A percentile compares a stretch with the other conserved stretches of the same genome.
Conservation (phyloP, 2,329 filamentous ascomycete genomes). For the Colletotrichum agaves region DNA sequence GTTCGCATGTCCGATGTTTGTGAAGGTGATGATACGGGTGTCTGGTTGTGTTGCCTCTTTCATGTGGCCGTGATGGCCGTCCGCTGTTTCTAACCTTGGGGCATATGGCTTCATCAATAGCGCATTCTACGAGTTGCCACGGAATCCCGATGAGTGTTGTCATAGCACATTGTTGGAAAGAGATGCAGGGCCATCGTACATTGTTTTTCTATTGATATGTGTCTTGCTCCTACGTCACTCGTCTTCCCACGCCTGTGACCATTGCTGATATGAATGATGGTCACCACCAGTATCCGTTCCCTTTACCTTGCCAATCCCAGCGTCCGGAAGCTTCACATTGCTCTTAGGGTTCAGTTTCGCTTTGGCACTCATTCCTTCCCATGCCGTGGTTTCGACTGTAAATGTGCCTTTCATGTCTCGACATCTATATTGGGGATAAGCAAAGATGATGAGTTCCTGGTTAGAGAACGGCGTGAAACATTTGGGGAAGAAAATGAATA, state of each 20-base stretch:
- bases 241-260: constrained; percentile 26
- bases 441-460: background rate
- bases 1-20: background rate
- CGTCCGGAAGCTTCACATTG: background rate
- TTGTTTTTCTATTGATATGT: too few species aligned
- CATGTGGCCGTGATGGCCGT: background rate
- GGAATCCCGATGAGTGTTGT: too few species aligned
- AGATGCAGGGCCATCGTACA: too few species aligned
- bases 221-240: background rate
- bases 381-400: constrained; percentile 71
- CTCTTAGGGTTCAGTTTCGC: background rate
- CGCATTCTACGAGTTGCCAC: too few species aligned
- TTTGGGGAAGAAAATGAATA: too few species aligned
- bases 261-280: constrained; percentile 19
- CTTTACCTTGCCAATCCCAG: background rate
- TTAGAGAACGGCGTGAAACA: background rate
- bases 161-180: too few species aligned
- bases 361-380: constrained; percentile 56
- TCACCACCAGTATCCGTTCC: background rate
- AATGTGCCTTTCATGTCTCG: constrained; percentile 67
- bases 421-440: constrained; percentile 58
- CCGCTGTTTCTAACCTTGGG: too few species aligned
- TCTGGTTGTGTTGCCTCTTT: background rate
- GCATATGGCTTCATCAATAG: background rate
- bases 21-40: background rate